phyloP scores from a whole-genome alignment of 495 filamentous ascomycete species.

The Podospora bellae-mahoneyi region DNA sequence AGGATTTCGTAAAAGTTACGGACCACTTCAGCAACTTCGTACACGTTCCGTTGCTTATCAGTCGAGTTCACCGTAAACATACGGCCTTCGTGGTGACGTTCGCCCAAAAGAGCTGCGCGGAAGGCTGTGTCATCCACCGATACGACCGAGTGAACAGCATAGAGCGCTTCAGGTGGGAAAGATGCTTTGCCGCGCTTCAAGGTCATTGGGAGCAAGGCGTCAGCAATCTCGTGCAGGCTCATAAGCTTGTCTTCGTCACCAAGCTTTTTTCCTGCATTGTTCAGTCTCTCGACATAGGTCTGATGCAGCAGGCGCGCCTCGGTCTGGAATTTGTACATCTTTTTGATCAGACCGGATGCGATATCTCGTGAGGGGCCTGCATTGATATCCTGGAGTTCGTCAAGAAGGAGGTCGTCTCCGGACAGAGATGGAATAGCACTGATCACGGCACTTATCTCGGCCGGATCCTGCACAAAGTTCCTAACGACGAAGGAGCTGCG shows the following conservation, averaged over 20 bases:
- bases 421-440: slow-evolving; percentile 53
- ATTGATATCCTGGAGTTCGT: slow-evolving; percentile 48
- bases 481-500: slow-evolving; percentile 60
- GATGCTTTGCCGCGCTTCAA: slow-evolving; percentile 46
- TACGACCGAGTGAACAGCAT: slow-evolving; percentile 65
- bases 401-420: slow-evolving; percentile 33
- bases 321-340: slow-evolving; percentile 51
- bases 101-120: slow-evolving; percentile 31
- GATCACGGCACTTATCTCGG: slow-evolving; percentile 56
- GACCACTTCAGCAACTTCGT: slow-evolving; percentile 31
- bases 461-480: slow-evolving; percentile 52
- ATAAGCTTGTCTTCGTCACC: slow-evolving; percentile 51
- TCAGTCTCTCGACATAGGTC: slow-evolving; percentile 48
- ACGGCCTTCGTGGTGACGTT: slow-evolving; percentile 37
- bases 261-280: slow-evolving; percentile 47
- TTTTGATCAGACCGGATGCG: slow-evolving; percentile 47
- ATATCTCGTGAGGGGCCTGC: slow-evolving; percentile 51
- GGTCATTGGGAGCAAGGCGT: slow-evolving; percentile 42
- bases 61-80: slow-evolving; percentile 38
- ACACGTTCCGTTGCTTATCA: slow-evolving; percentile 27
- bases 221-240: slow-evolving; percentile 62
- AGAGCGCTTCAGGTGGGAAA: slow-evolving; percentile 54
- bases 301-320: slow-evolving; percentile 52
- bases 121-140: slow-evolving; percentile 54
- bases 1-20: slow-evolving; percentile 32